Evolutionary conservation across 208 protist species (phyloP).

Genomic region (Endotrypanum monterogeii): DNA sequence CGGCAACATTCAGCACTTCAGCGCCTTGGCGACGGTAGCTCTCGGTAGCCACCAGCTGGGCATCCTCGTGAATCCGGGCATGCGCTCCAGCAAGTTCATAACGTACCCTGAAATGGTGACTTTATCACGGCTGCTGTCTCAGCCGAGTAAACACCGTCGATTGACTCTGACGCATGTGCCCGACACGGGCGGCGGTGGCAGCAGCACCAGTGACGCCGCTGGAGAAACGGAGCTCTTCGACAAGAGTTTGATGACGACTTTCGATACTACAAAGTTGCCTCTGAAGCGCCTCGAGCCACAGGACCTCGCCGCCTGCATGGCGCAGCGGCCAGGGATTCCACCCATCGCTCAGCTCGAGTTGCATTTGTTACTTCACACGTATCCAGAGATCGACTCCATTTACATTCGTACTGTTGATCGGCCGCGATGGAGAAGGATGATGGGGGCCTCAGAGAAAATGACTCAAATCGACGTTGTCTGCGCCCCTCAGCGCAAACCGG

Average conservation of each 20-base stretch:
- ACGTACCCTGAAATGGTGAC: conserved; percentile 90
- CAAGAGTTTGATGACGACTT: conserved; percentile 46
- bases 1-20: conserved; percentile 69
- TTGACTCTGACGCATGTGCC: conserved; percentile 6
- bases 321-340: conserved; percentile 53
- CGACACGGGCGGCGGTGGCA: not conserved
- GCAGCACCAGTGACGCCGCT: conserved; percentile 3
- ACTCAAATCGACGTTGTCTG: conserved; percentile 88
- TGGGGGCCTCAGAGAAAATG: conserved; percentile 66
- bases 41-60: conserved; percentile 31
- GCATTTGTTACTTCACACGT: conserved; percentile 76
- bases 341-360: conserved; percentile 85
- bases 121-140: conserved; percentile 49
- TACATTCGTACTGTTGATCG: conserved; percentile 80
- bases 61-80: conserved; percentile 80
- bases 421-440: conserved; percentile 65
- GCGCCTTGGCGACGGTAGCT: conserved; percentile 75
- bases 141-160: conserved; percentile 45
- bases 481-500: conserved; percentile 35
- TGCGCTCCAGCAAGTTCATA: conserved; percentile 87
- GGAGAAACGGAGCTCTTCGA: conserved; percentile 48
- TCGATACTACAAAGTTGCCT: conserved; percentile 76
- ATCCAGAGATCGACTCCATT: conserved; percentile 56
- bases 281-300: conserved; percentile 72
- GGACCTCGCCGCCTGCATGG: conserved; percentile 43